Conservation (phyloP, 2,329 filamentous ascomycete species). For the Botrytis sinoallii region DNA sequence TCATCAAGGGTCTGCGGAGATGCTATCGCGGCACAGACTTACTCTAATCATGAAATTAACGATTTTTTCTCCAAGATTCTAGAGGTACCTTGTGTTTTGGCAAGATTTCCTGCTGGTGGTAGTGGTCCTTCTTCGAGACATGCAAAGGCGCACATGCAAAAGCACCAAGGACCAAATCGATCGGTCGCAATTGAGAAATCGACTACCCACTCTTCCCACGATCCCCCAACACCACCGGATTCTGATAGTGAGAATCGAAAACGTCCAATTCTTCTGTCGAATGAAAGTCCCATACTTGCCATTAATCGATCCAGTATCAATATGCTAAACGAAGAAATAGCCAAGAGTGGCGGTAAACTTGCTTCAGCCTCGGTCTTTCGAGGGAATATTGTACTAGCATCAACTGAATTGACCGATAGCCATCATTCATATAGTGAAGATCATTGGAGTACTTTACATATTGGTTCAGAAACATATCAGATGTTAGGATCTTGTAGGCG, state of each 20-base stretch:
- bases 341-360: conserved; percentile 55
- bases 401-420: conserved; percentile 37
- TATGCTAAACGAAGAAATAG: conserved; percentile 71
- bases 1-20: conserved; percentile 81
- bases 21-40: conserved; percentile 65
- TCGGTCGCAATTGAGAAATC: conserved; percentile 19
- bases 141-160: conserved; percentile 67
- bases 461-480: conserved; percentile 63
- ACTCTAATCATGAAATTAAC: conserved; percentile 63
- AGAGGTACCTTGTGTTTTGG: conserved; percentile 76
- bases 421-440: conserved; percentile 73
- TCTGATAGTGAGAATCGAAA: conserved; percentile 50
- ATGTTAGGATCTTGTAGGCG: conserved; percentile 81
- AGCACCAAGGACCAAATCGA: conserved; percentile 45
- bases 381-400: conserved; percentile 76
- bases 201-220: conserved; percentile 53
- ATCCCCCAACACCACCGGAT: conserved; percentile 54
- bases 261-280: conserved; percentile 72
- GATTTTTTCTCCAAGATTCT: conserved; percentile 74
- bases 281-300: conserved; percentile 89
- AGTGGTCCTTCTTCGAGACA: conserved; percentile 59
- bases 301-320: conserved; percentile 79
- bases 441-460: conserved; percentile 64
- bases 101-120: conserved; percentile 73
- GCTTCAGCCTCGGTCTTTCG: conserved; percentile 76